phyloP scores from a whole-genome alignment of 768 basidiomycete species.

The Phlebiopsis flavidoalba region DNA sequence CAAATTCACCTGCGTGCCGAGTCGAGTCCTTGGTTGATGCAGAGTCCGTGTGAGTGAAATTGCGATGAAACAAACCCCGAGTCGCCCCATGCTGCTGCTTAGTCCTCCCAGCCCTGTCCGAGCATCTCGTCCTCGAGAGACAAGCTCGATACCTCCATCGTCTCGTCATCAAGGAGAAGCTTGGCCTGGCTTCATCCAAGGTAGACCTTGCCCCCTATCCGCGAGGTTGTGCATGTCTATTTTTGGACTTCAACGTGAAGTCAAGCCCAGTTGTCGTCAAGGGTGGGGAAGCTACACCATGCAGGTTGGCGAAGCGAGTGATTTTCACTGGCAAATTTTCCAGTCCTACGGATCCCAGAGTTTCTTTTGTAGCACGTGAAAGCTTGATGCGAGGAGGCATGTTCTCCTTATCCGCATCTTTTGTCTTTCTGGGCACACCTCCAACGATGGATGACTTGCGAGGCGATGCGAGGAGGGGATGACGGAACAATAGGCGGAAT shows the following conservation, averaged over 20 bases:
- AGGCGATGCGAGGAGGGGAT: background rate
- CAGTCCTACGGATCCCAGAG: background rate
- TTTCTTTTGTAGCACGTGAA: background rate
- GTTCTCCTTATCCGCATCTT: constrained; percentile 54
- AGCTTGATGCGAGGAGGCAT: constrained; percentile 23
- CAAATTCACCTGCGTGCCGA: background rate
- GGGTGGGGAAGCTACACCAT: background rate
- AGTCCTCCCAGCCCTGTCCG: background rate
- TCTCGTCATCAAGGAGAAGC: background rate
- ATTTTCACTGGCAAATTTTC: background rate
- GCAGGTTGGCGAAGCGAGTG: background rate
- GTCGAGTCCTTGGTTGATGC: background rate
- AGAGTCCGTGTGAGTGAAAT: background rate
- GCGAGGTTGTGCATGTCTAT: background rate
- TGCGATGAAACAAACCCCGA: background rate
- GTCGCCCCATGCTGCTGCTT: background rate
- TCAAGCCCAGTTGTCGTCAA: background rate
- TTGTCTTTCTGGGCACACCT: constrained; percentile 23
- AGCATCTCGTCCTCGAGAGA: background rate
- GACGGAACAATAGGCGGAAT: background rate
- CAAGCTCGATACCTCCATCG: background rate
- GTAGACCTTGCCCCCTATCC: background rate
- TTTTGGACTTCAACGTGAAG: background rate
- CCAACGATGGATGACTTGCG: background rate
- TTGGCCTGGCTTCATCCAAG: background rate